Evolutionary conservation across 2,329 filamentous ascomycete genomes (phyloP).

Genomic region (Claviceps maximensis): DNA sequence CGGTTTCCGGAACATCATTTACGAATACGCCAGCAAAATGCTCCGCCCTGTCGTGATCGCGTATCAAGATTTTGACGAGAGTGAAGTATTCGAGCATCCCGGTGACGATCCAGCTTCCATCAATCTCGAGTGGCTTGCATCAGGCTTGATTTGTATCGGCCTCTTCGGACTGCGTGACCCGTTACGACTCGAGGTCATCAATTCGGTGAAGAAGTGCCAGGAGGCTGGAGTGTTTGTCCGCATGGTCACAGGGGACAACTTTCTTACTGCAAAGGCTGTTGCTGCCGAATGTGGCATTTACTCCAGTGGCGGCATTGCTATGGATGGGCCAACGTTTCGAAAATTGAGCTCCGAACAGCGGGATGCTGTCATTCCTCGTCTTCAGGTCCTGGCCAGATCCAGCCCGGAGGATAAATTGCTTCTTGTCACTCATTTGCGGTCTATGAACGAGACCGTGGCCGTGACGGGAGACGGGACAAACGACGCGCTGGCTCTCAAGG

Average conservation of each 20-base stretch:
- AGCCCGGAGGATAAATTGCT: constrained; percentile 58
- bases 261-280: constrained; percentile 31
- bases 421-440: constrained; percentile 49
- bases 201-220: constrained; percentile 49
- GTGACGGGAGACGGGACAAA: constrained; percentile 56
- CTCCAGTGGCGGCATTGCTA: constrained; percentile 52
- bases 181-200: constrained; percentile 46
- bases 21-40: constrained; percentile 50
- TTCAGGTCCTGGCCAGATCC: constrained; percentile 55
- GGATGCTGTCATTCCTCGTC: constrained; percentile 42
- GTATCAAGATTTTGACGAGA: constrained; percentile 58
- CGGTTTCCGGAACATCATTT: constrained; percentile 21
- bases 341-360: constrained; percentile 35
- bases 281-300: constrained; percentile 29
- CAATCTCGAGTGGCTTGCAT: constrained; percentile 28
- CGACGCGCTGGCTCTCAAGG: constrained; percentile 51
- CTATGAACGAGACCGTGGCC: constrained; percentile 52
- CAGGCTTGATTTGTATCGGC: constrained; percentile 32
- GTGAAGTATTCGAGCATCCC: constrained; percentile 47
- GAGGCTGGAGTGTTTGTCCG: constrained; percentile 52
- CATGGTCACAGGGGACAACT: constrained; percentile 43
- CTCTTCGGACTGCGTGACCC: constrained; percentile 55
- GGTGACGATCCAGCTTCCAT: constrained; percentile 21
- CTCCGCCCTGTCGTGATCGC: constrained; percentile 64
- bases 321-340: constrained; percentile 42